Base-by-base conservation (phyloP, 2,329 filamentous ascomycete genomes). In the Penicillium sp. region DNA sequence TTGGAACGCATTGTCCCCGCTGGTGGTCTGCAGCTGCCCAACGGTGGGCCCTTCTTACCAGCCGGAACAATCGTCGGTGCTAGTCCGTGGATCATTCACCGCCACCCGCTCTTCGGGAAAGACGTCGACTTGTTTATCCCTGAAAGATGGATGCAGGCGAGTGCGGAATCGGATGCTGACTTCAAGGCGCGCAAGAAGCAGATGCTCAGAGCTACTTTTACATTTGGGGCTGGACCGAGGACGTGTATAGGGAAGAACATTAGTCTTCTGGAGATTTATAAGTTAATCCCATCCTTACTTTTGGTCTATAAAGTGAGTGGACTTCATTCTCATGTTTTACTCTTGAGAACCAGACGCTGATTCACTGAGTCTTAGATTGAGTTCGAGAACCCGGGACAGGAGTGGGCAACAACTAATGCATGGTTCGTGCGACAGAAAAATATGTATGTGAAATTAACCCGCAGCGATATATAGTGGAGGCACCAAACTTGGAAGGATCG, bases 211-310 rank as follows among this genome's bases (percentile, higher is more conserved):
- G 54, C 54, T 5, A 62, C 54, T 2, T 58, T 68, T 21, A 61
- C 62, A 1, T 83, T 83, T 57, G 81, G 81, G n/a, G 79, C 78
- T 23, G 81, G 81, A 6, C 72, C 74, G 15, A 78, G 82, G 51
- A 68, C 80, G 4, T 84, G 81, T 62, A 80, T 82, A 51, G 80
- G 81, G 28, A 75, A 79, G 12, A 81, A 83, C 62, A 67, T 83
- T 31, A 79, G 79, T 2, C 64, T 82, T 39, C 67, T 83, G 23
- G 80, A 84, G 65, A 82, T 82, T 60, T 82, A 83, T 67, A 85
- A 85, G 72, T 74, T 83, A 26, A 66, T 82, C n/a, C 79, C 80
- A 6, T 75, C 80, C 39, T 68, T 84, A 13, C 69, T 63, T 81
- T 41, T 59, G 28, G 52, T 34, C 10, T 61, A 54, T 41, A 45